phyloP scores from a whole-genome alignment of 495 filamentous ascomycete genomes.

The Saxophila tyrrhenica region DNA sequence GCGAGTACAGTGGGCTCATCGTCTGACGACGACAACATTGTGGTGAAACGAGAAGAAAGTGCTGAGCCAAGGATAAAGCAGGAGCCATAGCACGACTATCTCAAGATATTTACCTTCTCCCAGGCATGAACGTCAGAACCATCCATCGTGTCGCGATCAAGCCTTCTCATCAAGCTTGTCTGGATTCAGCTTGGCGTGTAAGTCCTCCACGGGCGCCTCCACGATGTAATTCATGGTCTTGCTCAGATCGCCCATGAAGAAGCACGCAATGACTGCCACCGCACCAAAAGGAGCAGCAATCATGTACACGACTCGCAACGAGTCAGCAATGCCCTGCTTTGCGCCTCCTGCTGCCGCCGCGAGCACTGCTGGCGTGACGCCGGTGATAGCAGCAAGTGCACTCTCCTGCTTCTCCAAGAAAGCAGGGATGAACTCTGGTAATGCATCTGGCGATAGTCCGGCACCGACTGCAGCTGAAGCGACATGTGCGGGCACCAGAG shows the following conservation, averaged over 20 bases:
- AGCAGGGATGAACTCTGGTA: neutral
- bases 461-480: constrained; percentile 1
- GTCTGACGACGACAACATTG: neutral
- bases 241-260: neutral
- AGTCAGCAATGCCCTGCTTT: neutral
- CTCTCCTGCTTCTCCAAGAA: neutral
- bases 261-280: neutral
- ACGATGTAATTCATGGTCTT: neutral
- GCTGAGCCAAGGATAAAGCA: neutral
- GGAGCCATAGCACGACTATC: no score
- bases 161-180: neutral
- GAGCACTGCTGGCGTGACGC: neutral
- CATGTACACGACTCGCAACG: neutral
- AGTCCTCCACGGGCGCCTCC: neutral
- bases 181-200: neutral
- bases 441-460: neutral
- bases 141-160: neutral
- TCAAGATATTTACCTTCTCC: no score
- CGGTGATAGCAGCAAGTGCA: neutral
- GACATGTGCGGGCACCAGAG: constrained; percentile 1
- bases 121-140: no score
- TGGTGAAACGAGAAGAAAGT: neutral
- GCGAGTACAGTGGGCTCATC: neutral
- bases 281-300: neutral
- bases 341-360: neutral